Conservation (phyloP, 805 yeast genomes). For the Cyberlindnera galapagoensis region DNA sequence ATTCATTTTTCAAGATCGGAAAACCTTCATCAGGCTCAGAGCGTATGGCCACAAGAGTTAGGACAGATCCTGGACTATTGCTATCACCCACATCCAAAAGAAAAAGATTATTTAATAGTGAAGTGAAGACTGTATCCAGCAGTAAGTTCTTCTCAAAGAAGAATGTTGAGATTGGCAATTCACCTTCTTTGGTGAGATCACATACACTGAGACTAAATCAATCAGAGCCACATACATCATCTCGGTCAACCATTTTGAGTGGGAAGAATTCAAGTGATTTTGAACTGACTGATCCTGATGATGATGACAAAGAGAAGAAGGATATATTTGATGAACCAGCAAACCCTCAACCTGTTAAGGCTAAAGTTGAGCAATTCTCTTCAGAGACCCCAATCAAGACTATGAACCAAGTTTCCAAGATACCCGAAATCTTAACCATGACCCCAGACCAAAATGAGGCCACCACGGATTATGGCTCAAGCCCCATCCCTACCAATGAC, state of each 20-base stretch:
- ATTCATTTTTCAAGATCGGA: constrained; percentile 10
- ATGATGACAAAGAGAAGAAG: constrained; percentile 3
- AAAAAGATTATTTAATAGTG: constrained; percentile 9
- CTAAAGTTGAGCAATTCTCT: no score
- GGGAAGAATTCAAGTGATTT: constrained; percentile 20
- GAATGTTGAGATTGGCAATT: no score
- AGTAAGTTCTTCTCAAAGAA: constrained; percentile 13
- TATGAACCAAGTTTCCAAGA: no score
- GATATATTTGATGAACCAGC: not conserved
- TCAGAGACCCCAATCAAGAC: no score
- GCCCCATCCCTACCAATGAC: not conserved
- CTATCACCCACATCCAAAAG: constrained; percentile 21
- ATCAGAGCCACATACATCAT: not conserved
- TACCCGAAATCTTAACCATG: no score
- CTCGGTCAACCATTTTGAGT: not conserved
- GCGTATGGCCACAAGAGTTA: no score
- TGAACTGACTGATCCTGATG: constrained; percentile 24
- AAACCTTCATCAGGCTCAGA: not conserved
- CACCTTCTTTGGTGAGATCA: not conserved
- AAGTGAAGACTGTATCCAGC: constrained; percentile 6
- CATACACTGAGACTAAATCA: not conserved
- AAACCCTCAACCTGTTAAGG: no score
- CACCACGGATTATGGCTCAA: not conserved
- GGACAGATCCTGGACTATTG: not conserved
- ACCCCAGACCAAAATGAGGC: not conserved